phyloP scores from a whole-genome alignment of 306 rosid genomes.

The Cicer pinnatifidum region DNA sequence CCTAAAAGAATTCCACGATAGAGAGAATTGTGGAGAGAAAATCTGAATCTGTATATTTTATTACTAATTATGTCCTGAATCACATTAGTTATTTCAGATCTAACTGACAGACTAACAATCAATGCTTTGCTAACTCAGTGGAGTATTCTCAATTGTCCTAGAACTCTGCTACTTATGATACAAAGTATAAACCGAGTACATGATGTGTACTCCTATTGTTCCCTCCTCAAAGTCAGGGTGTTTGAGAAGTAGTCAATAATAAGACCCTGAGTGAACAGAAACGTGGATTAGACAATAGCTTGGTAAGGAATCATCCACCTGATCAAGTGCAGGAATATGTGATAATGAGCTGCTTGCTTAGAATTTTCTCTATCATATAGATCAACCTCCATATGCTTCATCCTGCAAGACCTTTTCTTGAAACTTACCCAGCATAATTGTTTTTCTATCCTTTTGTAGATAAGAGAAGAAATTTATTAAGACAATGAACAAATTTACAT shows the following conservation, averaged over 20 bases:
- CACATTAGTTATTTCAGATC: neutral
- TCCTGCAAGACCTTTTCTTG: neutral
- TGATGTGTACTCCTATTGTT: neutral
- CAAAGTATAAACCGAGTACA: neutral
- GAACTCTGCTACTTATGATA: neutral
- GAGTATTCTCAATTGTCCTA: neutral
- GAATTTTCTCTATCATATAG: neutral
- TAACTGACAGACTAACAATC: neutral
- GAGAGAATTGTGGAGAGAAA: constrained; percentile 2
- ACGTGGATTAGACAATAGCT: neutral
- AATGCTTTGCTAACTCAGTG: neutral
- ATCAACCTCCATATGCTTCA: neutral
- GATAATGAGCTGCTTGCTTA: neutral
- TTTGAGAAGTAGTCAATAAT: neutral
- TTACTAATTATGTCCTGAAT: neutral
- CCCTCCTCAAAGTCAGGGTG: neutral
- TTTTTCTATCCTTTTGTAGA: neutral
- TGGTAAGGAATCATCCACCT: neutral
- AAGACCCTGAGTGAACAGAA: neutral
- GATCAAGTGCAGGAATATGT: neutral
- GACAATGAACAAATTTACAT: neutral
- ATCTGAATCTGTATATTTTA: neutral
- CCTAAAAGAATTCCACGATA: neutral
- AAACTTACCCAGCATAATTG: constrained; percentile 33
- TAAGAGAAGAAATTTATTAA: neutral